Evolutionary conservation across 2,329 filamentous ascomycete species (phyloP), one percentile per base, ranked within the genome.

Genomic region (Talaromyces amestolkiae): DNA sequence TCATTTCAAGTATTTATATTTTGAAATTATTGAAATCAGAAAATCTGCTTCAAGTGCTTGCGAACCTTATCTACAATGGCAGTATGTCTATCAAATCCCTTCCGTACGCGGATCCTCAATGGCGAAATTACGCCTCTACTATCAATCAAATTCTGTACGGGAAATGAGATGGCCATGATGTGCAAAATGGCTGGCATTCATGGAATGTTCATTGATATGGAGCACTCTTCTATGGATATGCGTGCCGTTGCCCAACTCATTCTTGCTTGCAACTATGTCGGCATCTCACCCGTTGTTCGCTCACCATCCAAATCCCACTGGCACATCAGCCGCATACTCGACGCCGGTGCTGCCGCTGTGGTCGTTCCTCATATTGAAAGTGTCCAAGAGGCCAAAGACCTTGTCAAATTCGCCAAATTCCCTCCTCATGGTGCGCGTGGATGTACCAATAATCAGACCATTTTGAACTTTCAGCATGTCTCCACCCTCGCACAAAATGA

Each of bases 21-120:
- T 4, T 27, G 27, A 27, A 27, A 27, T 27, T 27, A 4, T 27
- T 3, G 3, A 11, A 39, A 39, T 15, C 11, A 39, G 15, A 11
- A 13, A 39, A 11, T 3, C 15, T 5, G 13, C 37, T 39, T 39
- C 37, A 39, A 39, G 11, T 15, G 2, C 13, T 39, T 39, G 10
- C 1, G 37, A 39, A 39, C 37, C 37, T 3, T 39, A 49, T 49
- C 45, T 2, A 49, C 45, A 49, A 49, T 49, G 45, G 45, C 45
- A 22, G 45, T 49, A 9, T 49, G n/a, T 22, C 19, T 49, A 13
- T 49, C 45, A n/a, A 49, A 49, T 13, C 17, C 45, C 45, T 49
- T 49, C 45, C 45, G 45, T 27, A 49, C 45, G n/a, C 45, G 45
- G 45, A 49, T 49, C 45, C 45, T 49, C n/a, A 49, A 49, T 49